These are phyloP conservation scores for Chalciporus chontae DNA, from an alignment of 768 basidiomycete genomes.

Conservation along the genomic window DNA sequence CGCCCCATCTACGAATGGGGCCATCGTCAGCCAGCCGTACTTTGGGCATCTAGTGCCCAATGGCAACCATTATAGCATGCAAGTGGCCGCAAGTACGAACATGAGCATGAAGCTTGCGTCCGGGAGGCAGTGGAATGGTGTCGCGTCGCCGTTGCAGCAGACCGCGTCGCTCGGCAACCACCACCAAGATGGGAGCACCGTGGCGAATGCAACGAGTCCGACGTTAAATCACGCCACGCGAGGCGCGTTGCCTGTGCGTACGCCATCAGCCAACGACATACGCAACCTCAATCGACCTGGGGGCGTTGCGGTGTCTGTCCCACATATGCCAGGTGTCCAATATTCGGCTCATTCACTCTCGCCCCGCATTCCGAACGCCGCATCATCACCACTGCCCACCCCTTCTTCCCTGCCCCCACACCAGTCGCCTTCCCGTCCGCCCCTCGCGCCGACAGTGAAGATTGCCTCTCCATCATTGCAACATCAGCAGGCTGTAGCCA, in stretches of 20 bases:
- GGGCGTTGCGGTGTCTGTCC: constrained; percentile 16
- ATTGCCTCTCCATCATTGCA: constrained; percentile 54
- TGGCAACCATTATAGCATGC: constrained; percentile 30
- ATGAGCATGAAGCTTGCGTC: constrained; percentile 36
- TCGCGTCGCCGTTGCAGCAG: constrained; percentile 23
- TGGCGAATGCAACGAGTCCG: constrained; percentile 35
- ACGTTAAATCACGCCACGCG: constrained; percentile 32
- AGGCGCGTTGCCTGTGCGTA: constrained; percentile 38
- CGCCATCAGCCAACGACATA: constrained; percentile 58
- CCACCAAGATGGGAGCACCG: constrained; percentile 22
- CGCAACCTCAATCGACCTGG: constrained; percentile 38
- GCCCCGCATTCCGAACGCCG: constrained; percentile 45
- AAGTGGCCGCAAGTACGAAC: constrained; percentile 21
- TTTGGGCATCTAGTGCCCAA: constrained; percentile 29
- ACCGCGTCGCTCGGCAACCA: constrained; percentile 19
- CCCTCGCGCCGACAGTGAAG: constrained; percentile 49
- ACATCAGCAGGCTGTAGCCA: constrained; percentile 50
- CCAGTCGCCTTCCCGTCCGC: constrained; percentile 49
- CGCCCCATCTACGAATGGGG: constrained; percentile 31
- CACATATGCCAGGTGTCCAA: constrained; percentile 38
- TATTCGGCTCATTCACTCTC: constrained; percentile 43
- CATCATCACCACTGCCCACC: constrained; percentile 44
- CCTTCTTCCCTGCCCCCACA: constrained; percentile 34
- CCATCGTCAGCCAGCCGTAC: constrained; percentile 26
- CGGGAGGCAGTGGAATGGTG: constrained; percentile 38